Conservation (phyloP, 2,329 filamentous ascomycete genomes). For the Colletotrichum eremochloae region DNA sequence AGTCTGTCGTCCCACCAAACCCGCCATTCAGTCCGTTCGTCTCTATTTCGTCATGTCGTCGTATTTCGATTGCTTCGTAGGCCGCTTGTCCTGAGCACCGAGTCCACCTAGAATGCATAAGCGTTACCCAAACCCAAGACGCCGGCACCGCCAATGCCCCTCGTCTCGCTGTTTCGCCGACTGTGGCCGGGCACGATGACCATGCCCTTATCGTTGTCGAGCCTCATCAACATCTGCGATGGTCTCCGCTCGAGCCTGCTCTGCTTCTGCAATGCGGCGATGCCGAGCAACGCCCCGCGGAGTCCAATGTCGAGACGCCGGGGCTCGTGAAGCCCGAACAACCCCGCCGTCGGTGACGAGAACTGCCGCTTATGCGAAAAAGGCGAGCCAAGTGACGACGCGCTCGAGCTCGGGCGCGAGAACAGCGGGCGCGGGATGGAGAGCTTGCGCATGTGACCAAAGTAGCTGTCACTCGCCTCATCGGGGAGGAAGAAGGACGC, state of each 20-base stretch:
- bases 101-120: slow-evolving; percentile 15
- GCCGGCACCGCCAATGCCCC: slow-evolving; percentile 31
- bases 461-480: slow-evolving; percentile 30
- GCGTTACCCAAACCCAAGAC: slow-evolving; percentile 32
- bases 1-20: neutral
- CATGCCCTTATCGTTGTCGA: slow-evolving; percentile 33
- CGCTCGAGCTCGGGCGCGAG: slow-evolving; percentile 18
- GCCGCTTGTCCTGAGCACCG: no score
- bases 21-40: neutral
- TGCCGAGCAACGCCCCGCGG: slow-evolving; percentile 35
- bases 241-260: slow-evolving; percentile 20
- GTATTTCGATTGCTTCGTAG: neutral
- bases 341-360: slow-evolving; percentile 43
- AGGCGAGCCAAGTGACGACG: neutral
- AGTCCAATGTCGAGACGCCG: slow-evolving; percentile 32
- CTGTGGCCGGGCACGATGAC: slow-evolving; percentile 28
- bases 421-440: slow-evolving; percentile 34
- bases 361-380: slow-evolving; percentile 41
- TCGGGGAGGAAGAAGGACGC: slow-evolving; percentile 31
- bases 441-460: slow-evolving; percentile 20
- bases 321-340: slow-evolving; percentile 43
- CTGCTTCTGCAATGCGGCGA: slow-evolving; percentile 17
- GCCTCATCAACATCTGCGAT: slow-evolving; percentile 29
- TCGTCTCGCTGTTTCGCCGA: slow-evolving; percentile 27
- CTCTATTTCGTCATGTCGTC: slow-evolving; percentile 2